Evolutionary conservation across 2,329 filamentous ascomycete genomes (phyloP), one percentile per base, ranked within the genome.

Genomic region (Hypoxylon sp.): DNA sequence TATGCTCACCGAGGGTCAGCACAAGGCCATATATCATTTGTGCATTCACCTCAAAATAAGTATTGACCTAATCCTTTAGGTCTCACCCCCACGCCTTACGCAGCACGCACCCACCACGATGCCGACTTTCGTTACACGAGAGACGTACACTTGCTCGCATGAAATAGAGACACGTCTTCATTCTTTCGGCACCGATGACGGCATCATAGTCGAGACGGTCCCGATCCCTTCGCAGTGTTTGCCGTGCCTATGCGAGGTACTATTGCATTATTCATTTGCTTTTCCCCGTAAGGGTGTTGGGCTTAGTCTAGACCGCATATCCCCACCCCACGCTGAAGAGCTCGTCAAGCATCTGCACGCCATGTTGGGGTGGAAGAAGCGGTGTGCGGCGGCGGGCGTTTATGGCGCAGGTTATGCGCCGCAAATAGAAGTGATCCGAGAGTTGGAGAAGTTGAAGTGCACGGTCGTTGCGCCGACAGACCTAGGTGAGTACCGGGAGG

Each of bases 131-230:
- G 27, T 63, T 46, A 70, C 67, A 5, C 50, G 41, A 27, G 48
- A 70, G 58, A 12, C 43, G 23, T 71, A 67, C 47, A 19, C 48
- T 52, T 73, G 71, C 48, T 63, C 54, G 5, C 72, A 72, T 47
- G 41, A 9, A 29, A 34, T 43, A 11, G 56, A 66, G n/a, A 58
- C 27, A 1, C 12, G 14, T 37, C 45, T 57, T 21, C 16, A 16
- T 9, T 41, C 39, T 3, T 41, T 67, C 41, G 65, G 63, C 21
- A 29, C 30, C 56, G 59, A 65, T 16, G 11, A 16, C 14, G 2
- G 16, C 9, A 14, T 60, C n/a, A 25, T 59, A 2, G 19, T 56
- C 2, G 63, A 73, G 39, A 32, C 48, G n/a, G 32, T 59, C 3
- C 56, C 67, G 14, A 46, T 67, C 25, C 60, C 59, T 3, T 39